These are phyloP conservation scores for Blastobotrys illinoisensis DNA, from an alignment of 1,139 yeast genomes.

Conservation along the genomic window DNA sequence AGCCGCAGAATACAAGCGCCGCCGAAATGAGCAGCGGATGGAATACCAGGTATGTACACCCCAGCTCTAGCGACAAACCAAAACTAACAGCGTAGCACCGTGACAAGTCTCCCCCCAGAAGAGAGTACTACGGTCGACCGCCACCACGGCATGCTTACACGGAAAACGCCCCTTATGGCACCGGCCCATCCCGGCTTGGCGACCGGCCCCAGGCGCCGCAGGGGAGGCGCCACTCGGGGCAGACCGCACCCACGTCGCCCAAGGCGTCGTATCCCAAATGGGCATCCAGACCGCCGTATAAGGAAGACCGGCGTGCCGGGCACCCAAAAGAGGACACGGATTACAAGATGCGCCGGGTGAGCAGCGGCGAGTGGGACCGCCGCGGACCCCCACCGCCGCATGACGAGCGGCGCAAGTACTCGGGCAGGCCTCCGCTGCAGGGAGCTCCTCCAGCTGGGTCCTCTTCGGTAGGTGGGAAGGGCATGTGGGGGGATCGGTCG, in stretches of 20 bases:
- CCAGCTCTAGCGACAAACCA: neutral
- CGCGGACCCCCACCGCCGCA: conserved; percentile 1
- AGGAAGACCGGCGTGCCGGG: neutral
- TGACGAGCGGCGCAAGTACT: neutral
- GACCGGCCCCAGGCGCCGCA: neutral
- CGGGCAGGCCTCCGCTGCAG: neutral
- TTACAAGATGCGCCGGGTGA: neutral
- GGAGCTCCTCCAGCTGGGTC: neutral
- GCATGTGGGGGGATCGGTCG: conserved; percentile 3
- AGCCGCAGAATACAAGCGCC: conserved; percentile 30
- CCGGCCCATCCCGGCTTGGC: neutral
- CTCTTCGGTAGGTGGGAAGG: neutral
- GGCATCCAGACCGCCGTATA: conserved; percentile 7
- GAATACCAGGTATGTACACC: conserved; percentile 7
- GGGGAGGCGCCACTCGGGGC: neutral
- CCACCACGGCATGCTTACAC: conserved; percentile 1
- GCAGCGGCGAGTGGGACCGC: conserved; percentile 1
- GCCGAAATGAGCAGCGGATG: conserved; percentile 18
- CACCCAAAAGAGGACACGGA: neutral
- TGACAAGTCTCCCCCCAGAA: conserved; percentile 1
- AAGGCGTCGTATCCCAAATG: neutral
- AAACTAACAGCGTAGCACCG: neutral
- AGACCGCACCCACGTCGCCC: neutral
- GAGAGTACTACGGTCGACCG: conserved; percentile 3
- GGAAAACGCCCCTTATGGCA: neutral